Conservation (phyloP, 352 stramenopile species). For the Thalassiosira hispida region DNA sequence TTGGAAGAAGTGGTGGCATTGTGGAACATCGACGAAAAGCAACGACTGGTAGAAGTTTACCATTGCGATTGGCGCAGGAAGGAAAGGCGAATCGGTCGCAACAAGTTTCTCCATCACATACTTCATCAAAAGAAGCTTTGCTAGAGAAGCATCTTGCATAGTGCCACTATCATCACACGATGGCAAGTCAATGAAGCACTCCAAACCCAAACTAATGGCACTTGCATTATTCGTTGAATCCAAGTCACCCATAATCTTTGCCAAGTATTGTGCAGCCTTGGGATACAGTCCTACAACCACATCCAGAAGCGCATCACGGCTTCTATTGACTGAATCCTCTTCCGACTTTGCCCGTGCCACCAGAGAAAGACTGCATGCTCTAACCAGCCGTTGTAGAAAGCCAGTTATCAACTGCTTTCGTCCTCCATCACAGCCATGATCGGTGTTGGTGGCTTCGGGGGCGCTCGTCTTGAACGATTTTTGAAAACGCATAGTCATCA, state of each 20-base stretch:
- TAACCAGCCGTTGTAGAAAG: background rate
- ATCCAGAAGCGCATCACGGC: constrained; percentile 14
- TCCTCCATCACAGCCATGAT: background rate
- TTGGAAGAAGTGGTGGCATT: constrained; percentile 31
- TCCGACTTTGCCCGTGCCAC: background rate
- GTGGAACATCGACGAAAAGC: constrained; percentile 34
- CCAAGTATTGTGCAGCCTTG: constrained; percentile 25
- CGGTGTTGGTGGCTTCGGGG: background rate
- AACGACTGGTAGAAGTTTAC: constrained; percentile 28
- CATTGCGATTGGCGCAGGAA: constrained; percentile 2
- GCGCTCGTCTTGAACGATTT: background rate
- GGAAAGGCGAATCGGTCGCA: background rate
- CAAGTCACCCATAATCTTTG: constrained; percentile 31
- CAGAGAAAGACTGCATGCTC: background rate
- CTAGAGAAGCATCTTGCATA: constrained; percentile 17
- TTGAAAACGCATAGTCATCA: constrained; percentile 13
- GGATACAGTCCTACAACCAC: constrained; percentile 27
- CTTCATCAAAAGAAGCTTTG: constrained; percentile 37
- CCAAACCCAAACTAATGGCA: constrained; percentile 3
- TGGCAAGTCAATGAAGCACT: constrained; percentile 33
- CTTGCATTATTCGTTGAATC: background rate
- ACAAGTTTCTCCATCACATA: constrained; percentile 16
- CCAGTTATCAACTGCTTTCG: background rate
- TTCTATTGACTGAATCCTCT: background rate
- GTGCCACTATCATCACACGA: background rate